Evolutionary conservation across 2,329 filamentous ascomycete species (phyloP).

Genomic region (Cyphellophora attinorum): DNA sequence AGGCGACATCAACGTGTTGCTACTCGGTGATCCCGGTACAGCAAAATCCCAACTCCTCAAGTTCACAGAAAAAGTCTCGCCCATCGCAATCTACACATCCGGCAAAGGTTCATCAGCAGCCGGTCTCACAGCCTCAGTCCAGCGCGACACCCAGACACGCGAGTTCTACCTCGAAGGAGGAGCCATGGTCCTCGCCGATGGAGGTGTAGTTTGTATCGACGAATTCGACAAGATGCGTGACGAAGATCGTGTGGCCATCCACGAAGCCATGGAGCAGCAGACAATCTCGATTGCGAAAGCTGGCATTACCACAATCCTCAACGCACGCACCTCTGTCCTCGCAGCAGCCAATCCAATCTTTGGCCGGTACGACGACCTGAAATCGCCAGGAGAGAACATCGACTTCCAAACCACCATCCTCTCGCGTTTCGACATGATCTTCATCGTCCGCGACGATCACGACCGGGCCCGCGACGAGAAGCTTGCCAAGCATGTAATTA

Average conservation of each 20-base stretch:
- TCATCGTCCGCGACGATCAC: conserved; percentile 95
- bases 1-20: conserved; percentile 94
- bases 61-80: conserved; percentile 92
- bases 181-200: conserved; percentile 95
- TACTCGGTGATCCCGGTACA: conserved; percentile 94
- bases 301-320: conserved; percentile 95
- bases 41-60: conserved; percentile 96
- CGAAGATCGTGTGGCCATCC: conserved; percentile 93
- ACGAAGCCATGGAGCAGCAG: conserved; percentile 99
- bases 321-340: conserved; percentile 87
- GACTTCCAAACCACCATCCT: conserved; percentile 98
- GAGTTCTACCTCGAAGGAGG: conserved; percentile 98
- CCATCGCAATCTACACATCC: conserved; percentile 96
- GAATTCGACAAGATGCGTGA: conserved; percentile 99
- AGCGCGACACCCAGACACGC: conserved; percentile 79
- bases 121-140: conserved; percentile 93
- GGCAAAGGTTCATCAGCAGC: conserved; percentile 96
- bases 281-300: conserved; percentile 96
- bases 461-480: conserved; percentile 79
- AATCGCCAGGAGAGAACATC: conserved; percentile 95
- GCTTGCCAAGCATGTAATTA: conserved; percentile 95
- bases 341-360: conserved; percentile 97
- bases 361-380: conserved; percentile 95
- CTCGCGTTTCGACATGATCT: conserved; percentile 99
- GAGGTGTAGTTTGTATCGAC: conserved; percentile 95